Evolutionary conservation across 1,139 yeast species (phyloP), one percentile per base, ranked within the genome.

Genomic region (Yamadazyma friedrichii): DNA sequence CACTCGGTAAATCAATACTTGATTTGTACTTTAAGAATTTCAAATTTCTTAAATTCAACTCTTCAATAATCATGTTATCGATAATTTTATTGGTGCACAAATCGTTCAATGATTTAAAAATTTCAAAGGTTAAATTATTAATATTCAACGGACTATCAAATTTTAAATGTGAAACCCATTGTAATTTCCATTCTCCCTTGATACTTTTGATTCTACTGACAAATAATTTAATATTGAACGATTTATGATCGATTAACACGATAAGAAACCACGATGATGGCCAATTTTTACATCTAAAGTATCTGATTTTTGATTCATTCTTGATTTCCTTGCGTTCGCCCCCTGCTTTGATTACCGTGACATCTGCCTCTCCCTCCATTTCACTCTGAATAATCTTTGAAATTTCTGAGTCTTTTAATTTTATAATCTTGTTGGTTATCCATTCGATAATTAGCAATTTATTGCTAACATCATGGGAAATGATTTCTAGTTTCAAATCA

Each of bases 191-290:
- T 44, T 74, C 81, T 2, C 88, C 88, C 44, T 75, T 70, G 5
- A 73, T 61, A 1, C 85, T 76, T 48, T 72, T 74, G 36, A 83
- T 74, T 42, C 84, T 70, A 5, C 87, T 81, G 25, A 84, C 84
- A 75, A 82, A 84, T 69, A 87, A 76, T 42, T 72, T 68, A 6
- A 80, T 64, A 13, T 70, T 68, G 1, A 78, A 67, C 3, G 28
- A 6, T 31, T 65, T 61, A 33, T 80, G 73, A 59, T 67, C 56
- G 3, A 74, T 60, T 39, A 73, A 62, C 36, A 64, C 67, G 4
- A 82, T 73, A 38, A 84, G 59, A 55, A 81, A 81, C 91, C 91
- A 84, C 42, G 82, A 78, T 2, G 79, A 64, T 1, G 89, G 88
- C 91, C 91, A 84, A 45, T 76, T 82, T 40, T 76, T 76, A 39